Percentiles rank a stretch among this genome's conserved stretches.
phyloP scores from a whole-genome alignment of 768 basidiomycete species.

The Auricularia sp. region DNA sequence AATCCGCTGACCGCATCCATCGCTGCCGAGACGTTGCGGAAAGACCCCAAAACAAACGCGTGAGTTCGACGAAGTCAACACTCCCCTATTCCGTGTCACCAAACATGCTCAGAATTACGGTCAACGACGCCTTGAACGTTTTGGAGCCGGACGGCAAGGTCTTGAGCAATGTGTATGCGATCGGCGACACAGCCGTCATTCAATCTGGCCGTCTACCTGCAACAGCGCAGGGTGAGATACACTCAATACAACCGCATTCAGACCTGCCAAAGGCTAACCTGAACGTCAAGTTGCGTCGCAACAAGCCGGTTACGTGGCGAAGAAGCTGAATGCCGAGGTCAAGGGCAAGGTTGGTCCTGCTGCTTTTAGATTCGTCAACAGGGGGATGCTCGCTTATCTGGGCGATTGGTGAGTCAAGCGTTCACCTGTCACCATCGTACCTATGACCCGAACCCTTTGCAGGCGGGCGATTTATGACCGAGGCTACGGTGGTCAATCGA shows the following conservation, averaged over 20 bases:
- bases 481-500: constrained; percentile 31
- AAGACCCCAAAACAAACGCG: constrained; percentile 50
- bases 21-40: constrained; percentile 35
- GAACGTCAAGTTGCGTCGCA: constrained; percentile 55
- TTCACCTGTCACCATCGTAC: not conserved
- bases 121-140: constrained; percentile 53
- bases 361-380: constrained; percentile 62
- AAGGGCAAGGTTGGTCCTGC: constrained; percentile 33
- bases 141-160: constrained; percentile 40
- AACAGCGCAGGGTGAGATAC: constrained; percentile 60
- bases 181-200: constrained; percentile 67
- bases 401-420: constrained; percentile 53
- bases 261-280: constrained; percentile 8
- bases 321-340: constrained; percentile 54
- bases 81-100: constrained; percentile 1
- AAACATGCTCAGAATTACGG: constrained; percentile 25
- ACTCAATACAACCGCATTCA: constrained; percentile 9
- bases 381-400: constrained; percentile 70
- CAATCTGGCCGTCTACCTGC: constrained; percentile 51
- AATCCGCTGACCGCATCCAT: constrained; percentile 68
- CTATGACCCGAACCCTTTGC: not conserved
- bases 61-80: constrained; percentile 14
- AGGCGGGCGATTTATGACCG: constrained; percentile 73
- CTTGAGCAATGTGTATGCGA: constrained; percentile 64
- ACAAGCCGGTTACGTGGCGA: constrained; percentile 57